These are phyloP conservation scores for Wallacemonas sp. DNA, from an alignment of 208 protist genomes.

Conservation along the genomic window DNA sequence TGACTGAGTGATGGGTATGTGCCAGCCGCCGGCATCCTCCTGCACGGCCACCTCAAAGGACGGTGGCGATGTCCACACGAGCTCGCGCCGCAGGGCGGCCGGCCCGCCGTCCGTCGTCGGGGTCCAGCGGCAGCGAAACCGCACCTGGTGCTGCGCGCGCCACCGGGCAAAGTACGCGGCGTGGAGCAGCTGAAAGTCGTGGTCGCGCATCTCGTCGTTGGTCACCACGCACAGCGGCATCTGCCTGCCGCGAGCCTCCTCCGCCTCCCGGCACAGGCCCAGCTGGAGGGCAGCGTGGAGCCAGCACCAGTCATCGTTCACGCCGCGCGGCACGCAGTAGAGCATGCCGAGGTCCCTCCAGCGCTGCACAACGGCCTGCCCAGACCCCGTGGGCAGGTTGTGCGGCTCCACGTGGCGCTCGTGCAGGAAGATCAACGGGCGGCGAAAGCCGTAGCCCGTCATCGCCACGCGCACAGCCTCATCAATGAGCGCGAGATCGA, in stretches of 20 bases:
- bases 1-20: background rate
- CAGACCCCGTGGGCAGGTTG: constrained; percentile 35
- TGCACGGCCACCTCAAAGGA: constrained; percentile 53
- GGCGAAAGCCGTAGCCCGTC: constrained; percentile 34
- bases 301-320: constrained; percentile 87
- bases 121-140: constrained; percentile 45
- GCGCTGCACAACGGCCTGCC: constrained; percentile 32
- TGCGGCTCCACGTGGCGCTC: constrained; percentile 61
- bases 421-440: constrained; percentile 76
- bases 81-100: constrained; percentile 31
- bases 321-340: constrained; percentile 53
- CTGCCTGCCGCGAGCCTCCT: background rate
- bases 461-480: constrained; percentile 42
- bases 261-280: background rate
- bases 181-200: constrained; percentile 78
- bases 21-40: constrained; percentile 16
- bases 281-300: constrained; percentile 57
- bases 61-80: constrained; percentile 49
- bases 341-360: constrained; percentile 50
- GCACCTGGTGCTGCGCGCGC: constrained; percentile 68
- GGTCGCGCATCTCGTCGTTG: constrained; percentile 86
- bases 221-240: constrained; percentile 58
- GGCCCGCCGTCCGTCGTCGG: constrained; percentile 13
- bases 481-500: constrained; percentile 73
- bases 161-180: constrained; percentile 72